Base-by-base conservation (phyloP, 805 yeast genomes). In the Kodamaea lidongshanica region DNA sequence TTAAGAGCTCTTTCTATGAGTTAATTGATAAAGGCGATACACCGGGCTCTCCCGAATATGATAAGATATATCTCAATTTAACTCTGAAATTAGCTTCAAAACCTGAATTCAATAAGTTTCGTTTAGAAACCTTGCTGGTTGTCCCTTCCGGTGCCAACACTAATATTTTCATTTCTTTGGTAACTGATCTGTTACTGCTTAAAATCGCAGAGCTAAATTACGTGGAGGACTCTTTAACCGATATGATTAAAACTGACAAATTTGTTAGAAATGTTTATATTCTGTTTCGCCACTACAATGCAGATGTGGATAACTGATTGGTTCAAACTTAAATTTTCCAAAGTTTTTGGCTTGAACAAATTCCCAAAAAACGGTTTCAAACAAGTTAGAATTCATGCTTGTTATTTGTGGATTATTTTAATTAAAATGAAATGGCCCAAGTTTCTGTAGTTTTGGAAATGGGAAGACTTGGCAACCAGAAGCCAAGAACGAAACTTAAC, bases 1-100 rank as follows among this genome's bases (percentile, higher is more conserved):
- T 82, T 44, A 63, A 67, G 35, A 67, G 70, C 16, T 75, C 96
- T 0, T 68, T 79, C 45, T 70, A 70, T 37, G 97, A 89, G 50
- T 61, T 89, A 25, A 67, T 85, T 17, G 98, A 89, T 47, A 71
- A 75, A 39, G 79, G 89, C 3, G 57, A 79, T 21, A 63, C 73
- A 10, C 56, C 53, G 10, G 54, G 52, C 1, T 77, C 75, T 39
- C 70, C 67, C 27, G 61, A 74, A 27, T 80, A 72, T 39, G 43
- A 46, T 12, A 51, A 54, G 16, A 44, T 74, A 13, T 57, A 66
- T 30, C 48, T 49, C 5, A 61, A 67, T 7, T 50, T 74, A 9
- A 56, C 58, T 47, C 27, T 44, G 38, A 39, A 61, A 48, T 42
- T 56, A 21, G 28, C 26, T 4, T 32, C 35, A 5, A 42, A 46